These are phyloP conservation scores for Sedum album DNA, from an alignment of 164 flowering plant genomes.

Conservation along the genomic window DNA sequence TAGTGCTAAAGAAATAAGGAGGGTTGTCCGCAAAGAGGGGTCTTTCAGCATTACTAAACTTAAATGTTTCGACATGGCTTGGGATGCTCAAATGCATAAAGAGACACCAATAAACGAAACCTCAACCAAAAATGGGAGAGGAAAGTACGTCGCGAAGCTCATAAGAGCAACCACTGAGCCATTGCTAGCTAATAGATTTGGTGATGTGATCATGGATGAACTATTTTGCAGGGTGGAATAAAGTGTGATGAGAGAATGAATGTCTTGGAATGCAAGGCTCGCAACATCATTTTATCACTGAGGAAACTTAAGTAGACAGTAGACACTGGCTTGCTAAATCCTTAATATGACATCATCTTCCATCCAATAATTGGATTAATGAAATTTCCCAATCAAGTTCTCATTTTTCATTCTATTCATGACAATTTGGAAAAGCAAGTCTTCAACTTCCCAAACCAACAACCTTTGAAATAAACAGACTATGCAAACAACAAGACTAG, in stretches of 20 bases:
- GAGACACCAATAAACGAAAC: background rate
- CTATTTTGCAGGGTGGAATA: constrained; percentile 15
- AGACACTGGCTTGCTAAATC: too few species aligned
- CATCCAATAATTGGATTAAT: too few species aligned
- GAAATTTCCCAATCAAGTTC: too few species aligned
- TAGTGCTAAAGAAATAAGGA: constrained; percentile 31
- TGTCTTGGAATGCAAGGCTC: background rate
- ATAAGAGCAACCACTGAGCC: constrained; percentile 41
- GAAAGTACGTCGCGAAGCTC: constrained; percentile 17
- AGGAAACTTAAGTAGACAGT: too few species aligned
- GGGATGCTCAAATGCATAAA: constrained; percentile 16
- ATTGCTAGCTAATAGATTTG: constrained; percentile 25
- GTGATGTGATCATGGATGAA: constrained; percentile 26
- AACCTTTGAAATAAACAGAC: too few species aligned
- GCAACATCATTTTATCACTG: background rate
- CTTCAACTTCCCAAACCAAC: too few species aligned
- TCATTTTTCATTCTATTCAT: too few species aligned
- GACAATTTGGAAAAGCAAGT: too few species aligned
- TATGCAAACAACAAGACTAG: too few species aligned
- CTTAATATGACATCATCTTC: too few species aligned
- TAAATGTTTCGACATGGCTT: constrained; percentile 21
- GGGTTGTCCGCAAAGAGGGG: constrained; percentile 32
- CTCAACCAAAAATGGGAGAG: constrained; percentile 10
- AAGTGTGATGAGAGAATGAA: background rate
- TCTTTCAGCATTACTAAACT: constrained; percentile 30